Conservation (phyloP, 352 stramenopile species). For the Phytophthora kernoviae region DNA sequence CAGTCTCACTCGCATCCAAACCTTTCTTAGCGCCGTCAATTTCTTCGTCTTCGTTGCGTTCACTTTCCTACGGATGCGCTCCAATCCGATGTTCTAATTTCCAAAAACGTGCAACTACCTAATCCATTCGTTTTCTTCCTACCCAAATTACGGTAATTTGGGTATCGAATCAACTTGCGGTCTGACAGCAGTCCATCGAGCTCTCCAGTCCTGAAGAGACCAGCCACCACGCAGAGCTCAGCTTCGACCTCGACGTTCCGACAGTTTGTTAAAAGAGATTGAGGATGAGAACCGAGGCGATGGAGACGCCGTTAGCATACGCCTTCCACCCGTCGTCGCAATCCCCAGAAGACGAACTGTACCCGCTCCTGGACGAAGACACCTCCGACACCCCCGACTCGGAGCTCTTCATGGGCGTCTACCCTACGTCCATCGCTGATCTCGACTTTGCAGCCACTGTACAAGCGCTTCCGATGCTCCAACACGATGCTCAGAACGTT, state of each 20-base stretch:
- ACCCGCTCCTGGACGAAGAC: constrained; percentile 53
- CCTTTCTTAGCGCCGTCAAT: neutral
- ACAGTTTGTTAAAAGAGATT: too few species aligned
- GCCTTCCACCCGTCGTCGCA: constrained; percentile 48
- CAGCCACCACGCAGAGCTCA: constrained; percentile 14
- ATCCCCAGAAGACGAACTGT: constrained; percentile 58
- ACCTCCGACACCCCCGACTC: constrained; percentile 44
- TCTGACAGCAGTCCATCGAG: constrained; percentile 8
- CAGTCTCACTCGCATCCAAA: too few species aligned
- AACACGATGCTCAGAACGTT: constrained; percentile 17
- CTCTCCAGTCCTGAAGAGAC: constrained; percentile 25
- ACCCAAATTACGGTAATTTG: neutral
- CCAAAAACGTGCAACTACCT: neutral
- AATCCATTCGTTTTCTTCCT: neutral
- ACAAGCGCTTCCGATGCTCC: constrained; percentile 45
- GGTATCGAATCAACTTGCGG: constrained; percentile 1
- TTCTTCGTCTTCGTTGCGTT: neutral
- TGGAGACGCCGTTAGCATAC: constrained; percentile 49
- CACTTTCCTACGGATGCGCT: neutral
- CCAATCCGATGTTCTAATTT: neutral
- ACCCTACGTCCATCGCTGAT: constrained; percentile 59
- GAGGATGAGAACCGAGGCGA: neutral
- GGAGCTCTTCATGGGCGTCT: constrained; percentile 63
- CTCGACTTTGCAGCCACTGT: constrained; percentile 70
- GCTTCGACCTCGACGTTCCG: too few species aligned